phyloP scores from a whole-genome alignment of 163 green algal genomes.

The Prototheca wickerhamii region DNA sequence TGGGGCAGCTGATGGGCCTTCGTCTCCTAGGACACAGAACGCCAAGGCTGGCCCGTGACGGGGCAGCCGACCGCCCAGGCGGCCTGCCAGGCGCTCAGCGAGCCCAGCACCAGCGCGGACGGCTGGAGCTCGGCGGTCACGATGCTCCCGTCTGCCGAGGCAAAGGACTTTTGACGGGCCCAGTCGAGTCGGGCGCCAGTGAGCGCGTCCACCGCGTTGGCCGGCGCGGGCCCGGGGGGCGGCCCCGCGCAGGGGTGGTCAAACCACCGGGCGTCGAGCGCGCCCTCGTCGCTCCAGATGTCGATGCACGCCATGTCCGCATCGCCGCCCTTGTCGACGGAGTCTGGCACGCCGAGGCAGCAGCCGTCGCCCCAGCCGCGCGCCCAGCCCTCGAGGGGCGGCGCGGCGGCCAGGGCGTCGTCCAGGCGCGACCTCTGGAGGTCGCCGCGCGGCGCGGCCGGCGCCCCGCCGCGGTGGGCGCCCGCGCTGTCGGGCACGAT shows the following conservation, averaged over 20 bases:
- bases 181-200: neutral
- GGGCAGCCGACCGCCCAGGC: neutral
- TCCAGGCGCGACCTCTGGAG: too few species aligned
- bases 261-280: too few species aligned
- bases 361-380: neutral
- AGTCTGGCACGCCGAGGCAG: too few species aligned
- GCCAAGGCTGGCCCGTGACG: slow-evolving; percentile 1
- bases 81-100: slow-evolving; percentile 1
- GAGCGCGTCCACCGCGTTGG: neutral
- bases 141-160: slow-evolving; percentile 1
- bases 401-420: too few species aligned
- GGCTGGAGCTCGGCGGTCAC: slow-evolving; percentile 9
- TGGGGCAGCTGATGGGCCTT: neutral
- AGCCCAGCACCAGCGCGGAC: neutral
- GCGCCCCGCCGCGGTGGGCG: neutral
- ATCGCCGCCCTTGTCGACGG: too few species aligned
- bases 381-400: neutral
- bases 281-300: too few species aligned
- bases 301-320: too few species aligned
- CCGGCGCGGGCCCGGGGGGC: too few species aligned
- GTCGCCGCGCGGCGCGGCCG: too few species aligned
- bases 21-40: neutral
- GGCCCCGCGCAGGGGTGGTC: too few species aligned
- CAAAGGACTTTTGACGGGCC: neutral
- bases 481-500: neutral